Evolutionary conservation across 331 rosid species (phyloP), one percentile per base, ranked within the genome.

Genomic region (Stylosanthes scabra): DNA sequence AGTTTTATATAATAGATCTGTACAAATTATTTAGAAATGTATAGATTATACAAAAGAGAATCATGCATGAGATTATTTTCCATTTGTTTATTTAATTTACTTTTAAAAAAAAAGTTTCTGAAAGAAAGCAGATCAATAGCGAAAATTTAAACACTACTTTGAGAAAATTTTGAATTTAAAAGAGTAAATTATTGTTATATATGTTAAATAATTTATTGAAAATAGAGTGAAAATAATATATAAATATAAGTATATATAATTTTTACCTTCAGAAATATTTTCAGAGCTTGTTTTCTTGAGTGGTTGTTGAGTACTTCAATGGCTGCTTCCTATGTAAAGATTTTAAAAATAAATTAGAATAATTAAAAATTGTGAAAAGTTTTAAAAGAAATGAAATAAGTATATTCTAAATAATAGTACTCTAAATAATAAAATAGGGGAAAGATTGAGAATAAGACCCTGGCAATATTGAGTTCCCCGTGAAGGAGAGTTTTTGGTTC

Each of bases 221-320:
- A n/a, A 72, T 8, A 63, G 4, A 8, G 2, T 25, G 7, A 34
- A 34, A 34, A 34, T 5, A 34, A 34, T 4, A 34, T 3, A 34
- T 34, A 34, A 34, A 34, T 34, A 34, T 6, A 3, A 4, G 6
- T 34, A 34, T 5, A 41, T 8, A 4, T 70, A 3, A 34, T 34
- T 34, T 34, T 34, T 79, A 85, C 89, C 66, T 11, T 10, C 28
- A 82, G 10, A 46, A 85, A 85, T 51, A 85, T 82, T 64, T 79
- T 40, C 58, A 72, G 20, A 13, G 89, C 86, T 25, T 85, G 82
- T 9, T 82, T 84, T 29, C 59, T 64, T 37, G 76, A 31, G 37
- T 85, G 76, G 39, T 64, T 50, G 2, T 64, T 79, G 20, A 85
- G 55, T 10, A 82, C 49, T 41, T 76, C 40, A 8, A 79, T 42